phyloP scores from a whole-genome alignment of 2,329 filamentous ascomycete genomes.

The Apiospora phragmitis region DNA sequence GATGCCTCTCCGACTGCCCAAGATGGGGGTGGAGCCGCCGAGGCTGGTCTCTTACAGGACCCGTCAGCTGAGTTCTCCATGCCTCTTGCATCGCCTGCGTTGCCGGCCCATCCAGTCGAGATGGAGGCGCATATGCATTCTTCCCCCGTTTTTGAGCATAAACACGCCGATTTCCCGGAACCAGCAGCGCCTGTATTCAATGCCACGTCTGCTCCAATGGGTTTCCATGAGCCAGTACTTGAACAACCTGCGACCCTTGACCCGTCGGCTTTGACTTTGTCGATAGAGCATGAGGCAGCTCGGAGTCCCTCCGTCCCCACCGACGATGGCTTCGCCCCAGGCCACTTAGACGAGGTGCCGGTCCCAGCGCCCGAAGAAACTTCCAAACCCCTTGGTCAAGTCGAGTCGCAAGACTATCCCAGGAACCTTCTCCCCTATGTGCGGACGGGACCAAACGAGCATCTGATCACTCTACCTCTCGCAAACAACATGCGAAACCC shows the following conservation, averaged over 20 bases:
- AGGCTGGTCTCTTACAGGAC: background rate
- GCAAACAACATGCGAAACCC: slow-evolving; percentile 51
- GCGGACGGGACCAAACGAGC: slow-evolving; percentile 39
- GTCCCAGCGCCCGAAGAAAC: slow-evolving; percentile 8
- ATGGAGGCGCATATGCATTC: slow-evolving; percentile 13
- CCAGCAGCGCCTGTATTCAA: background rate
- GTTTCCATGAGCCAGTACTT: slow-evolving; percentile 20
- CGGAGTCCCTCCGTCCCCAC: slow-evolving; percentile 28
- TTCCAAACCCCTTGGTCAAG: background rate
- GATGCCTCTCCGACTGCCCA: background rate
- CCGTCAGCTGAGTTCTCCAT: slow-evolving; percentile 11
- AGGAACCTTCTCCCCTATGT: slow-evolving; percentile 26
- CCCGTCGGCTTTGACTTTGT: slow-evolving; percentile 30
- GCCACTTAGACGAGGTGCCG: slow-evolving; percentile 14
- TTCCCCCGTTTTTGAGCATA: slow-evolving; percentile 15
- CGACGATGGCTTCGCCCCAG: slow-evolving; percentile 21
- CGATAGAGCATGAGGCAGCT: slow-evolving; percentile 30
- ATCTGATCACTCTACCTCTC: slow-evolving; percentile 58
- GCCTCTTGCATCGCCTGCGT: slow-evolving; percentile 17
- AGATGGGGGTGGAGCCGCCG: background rate
- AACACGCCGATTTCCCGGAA: background rate
- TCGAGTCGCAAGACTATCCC: slow-evolving; percentile 21
- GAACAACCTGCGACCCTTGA: slow-evolving; percentile 31
- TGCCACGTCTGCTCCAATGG: slow-evolving; percentile 13
- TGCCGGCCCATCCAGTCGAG: slow-evolving; percentile 18